Base-by-base conservation (phyloP, 2,329 filamentous ascomycete species). In the Sporothrix mexicana region DNA sequence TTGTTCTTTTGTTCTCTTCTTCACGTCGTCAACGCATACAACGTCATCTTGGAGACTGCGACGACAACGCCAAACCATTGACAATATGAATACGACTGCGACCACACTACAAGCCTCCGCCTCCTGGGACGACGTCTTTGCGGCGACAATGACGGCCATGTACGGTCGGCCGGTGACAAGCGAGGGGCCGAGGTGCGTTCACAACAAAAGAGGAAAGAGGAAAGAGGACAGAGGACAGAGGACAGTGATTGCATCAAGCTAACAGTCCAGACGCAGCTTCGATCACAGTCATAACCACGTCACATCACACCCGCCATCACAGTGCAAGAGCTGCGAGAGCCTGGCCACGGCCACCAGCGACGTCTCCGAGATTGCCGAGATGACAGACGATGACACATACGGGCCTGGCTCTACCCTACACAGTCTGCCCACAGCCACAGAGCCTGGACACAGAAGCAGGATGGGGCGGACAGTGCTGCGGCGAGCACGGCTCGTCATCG, bases 81-180 rank as follows among this genome's bases (percentile, higher is more conserved):
- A 20, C 12, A 15, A 10, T 8, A 36, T 36, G 30, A n/a, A n/a
- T n/a, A n/a, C n/a, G n/a, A n/a, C n/a, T n/a, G n/a, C n/a, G n/a
- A 25, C 9, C 45, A 10, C 12, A 15, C 61, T 66, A 7, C 9
- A 30, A 36, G 43, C 25, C 5, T 36, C 64, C 15, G 66, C 66
- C 7, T 53, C 61, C 3, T 74, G 73, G 73, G 66, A 72, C 17
- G 70, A 70, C 8, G 67, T 55, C 25, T 72, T 70, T 51, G 17
- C 53, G 7, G 43, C 36, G 23, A 74, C 73, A 2, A 68, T 74
- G 73, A 20, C 36, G 20, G 49, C 17, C 3, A 70, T 74, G 70
- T 74, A 74, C 51, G 61, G 61, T 20, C 59, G 70, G 67, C 12
- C 41, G 2, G 5, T 36, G 17, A 8, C n/a, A 6, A 45, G 66